Percentiles rank a stretch among this genome's conserved stretches.
Conservation (phyloP, 495 filamentous ascomycete species). For the Podospora sp. region DNA sequence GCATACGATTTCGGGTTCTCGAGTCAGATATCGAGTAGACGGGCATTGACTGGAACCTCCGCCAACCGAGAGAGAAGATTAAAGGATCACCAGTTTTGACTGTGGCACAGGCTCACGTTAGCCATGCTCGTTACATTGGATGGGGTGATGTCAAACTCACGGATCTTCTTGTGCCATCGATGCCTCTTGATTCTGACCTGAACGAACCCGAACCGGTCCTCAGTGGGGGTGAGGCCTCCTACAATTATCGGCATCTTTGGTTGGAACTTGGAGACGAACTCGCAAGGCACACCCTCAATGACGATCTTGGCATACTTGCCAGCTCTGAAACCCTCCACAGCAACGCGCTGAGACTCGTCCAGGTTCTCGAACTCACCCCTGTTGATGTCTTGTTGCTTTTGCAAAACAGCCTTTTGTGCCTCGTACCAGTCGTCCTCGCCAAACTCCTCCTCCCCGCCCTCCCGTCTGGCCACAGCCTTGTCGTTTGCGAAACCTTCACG, state of each 20-base stretch:
- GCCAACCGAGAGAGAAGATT: constrained; percentile 97
- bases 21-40: constrained; percentile 94
- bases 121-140: neutral
- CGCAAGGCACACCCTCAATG: constrained; percentile 82
- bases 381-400: constrained; percentile 95
- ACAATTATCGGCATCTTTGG: constrained; percentile 83
- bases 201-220: constrained; percentile 93
- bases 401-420: constrained; percentile 87
- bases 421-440: constrained; percentile 99
- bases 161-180: constrained; percentile 97
- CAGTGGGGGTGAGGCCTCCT: constrained; percentile 85
- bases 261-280: constrained; percentile 88
- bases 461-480: constrained; percentile 67
- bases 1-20: constrained; percentile 90
- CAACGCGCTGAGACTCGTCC: constrained; percentile 74
- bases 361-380: constrained; percentile 84
- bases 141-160: constrained; percentile 20
- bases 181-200: constrained; percentile 96
- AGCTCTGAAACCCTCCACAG: constrained; percentile 88
- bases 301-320: constrained; percentile 92
- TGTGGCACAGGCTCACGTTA: constrained; percentile 14
- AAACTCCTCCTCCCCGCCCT: constrained; percentile 71
- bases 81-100: constrained; percentile 95
- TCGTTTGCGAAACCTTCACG: constrained; percentile 89
- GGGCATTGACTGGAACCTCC: constrained; percentile 88